These are phyloP conservation scores for Dactylellina parvicollis DNA, from an alignment of 2,329 filamentous ascomycete species.

Conservation along the genomic window DNA sequence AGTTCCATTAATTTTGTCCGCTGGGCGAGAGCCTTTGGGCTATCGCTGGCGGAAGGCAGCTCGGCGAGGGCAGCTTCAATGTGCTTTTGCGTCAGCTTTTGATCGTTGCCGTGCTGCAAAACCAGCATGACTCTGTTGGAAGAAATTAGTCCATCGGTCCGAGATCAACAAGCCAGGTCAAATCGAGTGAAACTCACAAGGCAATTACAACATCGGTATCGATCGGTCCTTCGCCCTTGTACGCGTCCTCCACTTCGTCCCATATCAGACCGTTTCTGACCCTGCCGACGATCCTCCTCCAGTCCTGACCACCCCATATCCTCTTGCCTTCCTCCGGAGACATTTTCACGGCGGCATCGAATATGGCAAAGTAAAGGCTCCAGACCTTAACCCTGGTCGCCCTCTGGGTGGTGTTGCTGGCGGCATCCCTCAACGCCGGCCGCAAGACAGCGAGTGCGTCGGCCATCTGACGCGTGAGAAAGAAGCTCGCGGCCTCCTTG, in stretches of 20 bases:
- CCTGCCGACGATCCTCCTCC: slow-evolving; percentile 81
- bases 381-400: slow-evolving; percentile 92
- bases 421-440: slow-evolving; percentile 75
- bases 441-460: slow-evolving; percentile 87
- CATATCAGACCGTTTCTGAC: slow-evolving; percentile 91
- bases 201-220: slow-evolving; percentile 95
- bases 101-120: slow-evolving; percentile 85
- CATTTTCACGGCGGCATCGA: slow-evolving; percentile 90
- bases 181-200: slow-evolving; percentile 66
- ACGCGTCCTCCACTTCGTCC: slow-evolving; percentile 87
- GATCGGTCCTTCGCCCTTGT: slow-evolving; percentile 85
- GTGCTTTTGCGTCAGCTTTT: slow-evolving; percentile 83
- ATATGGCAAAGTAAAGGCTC: slow-evolving; percentile 92
- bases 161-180: not conserved
- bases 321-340: slow-evolving; percentile 89
- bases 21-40: slow-evolving; percentile 57
- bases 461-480: slow-evolving; percentile 89
- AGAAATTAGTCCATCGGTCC: slow-evolving; percentile 12
- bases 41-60: slow-evolving; percentile 62
- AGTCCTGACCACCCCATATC: slow-evolving; percentile 84
- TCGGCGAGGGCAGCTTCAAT: slow-evolving; percentile 89
- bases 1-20: slow-evolving; percentile 92
- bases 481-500: slow-evolving; percentile 91
- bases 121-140: slow-evolving; percentile 79
- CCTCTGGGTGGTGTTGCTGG: slow-evolving; percentile 75